These are phyloP conservation scores for Amanita phalloides DNA, from an alignment of 768 basidiomycete species.

Conservation along the genomic window DNA sequence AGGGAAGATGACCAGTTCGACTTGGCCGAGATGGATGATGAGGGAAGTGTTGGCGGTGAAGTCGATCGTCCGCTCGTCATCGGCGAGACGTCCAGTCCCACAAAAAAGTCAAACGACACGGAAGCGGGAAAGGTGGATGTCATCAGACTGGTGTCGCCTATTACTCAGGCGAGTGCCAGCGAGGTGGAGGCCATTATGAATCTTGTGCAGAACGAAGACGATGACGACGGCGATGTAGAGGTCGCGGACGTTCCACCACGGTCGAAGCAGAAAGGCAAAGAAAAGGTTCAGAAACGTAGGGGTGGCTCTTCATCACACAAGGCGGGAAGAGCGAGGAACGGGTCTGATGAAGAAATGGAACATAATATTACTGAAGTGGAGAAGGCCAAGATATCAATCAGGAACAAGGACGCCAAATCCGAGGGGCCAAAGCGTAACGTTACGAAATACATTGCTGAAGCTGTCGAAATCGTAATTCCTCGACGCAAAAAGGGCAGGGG, in stretches of 20 bases:
- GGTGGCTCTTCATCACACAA: neutral
- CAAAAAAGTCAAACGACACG: neutral
- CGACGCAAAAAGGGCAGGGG: neutral
- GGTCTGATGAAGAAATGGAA: conserved; percentile 1
- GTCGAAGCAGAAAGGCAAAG: conserved; percentile 7
- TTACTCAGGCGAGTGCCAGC: conserved; percentile 16
- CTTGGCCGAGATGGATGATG: conserved; percentile 2
- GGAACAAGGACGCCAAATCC: conserved; percentile 1
- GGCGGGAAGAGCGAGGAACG: conserved; percentile 10
- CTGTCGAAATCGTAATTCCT: neutral
- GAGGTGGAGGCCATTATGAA: conserved; percentile 18
- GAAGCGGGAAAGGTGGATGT: neutral
- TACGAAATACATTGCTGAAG: conserved; percentile 7
- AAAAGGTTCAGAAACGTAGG: conserved; percentile 3
- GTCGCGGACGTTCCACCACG: conserved; percentile 8
- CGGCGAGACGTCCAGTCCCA: neutral
- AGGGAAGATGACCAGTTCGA: conserved; percentile 5
- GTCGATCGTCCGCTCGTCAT: conserved; percentile 2
- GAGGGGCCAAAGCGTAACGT: conserved; percentile 4
- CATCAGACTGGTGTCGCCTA: neutral
- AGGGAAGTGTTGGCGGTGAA: conserved; percentile 1
- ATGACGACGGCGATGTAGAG: conserved; percentile 9
- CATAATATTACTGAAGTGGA: conserved; percentile 2
- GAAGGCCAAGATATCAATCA: conserved; percentile 7
- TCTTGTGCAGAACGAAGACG: conserved; percentile 4